Percentiles rank a stretch among this genome's conserved stretches.
Conservation (phyloP, 1,284 basidiomycete genomes). For the Filobasidium uniguttulatum region DNA sequence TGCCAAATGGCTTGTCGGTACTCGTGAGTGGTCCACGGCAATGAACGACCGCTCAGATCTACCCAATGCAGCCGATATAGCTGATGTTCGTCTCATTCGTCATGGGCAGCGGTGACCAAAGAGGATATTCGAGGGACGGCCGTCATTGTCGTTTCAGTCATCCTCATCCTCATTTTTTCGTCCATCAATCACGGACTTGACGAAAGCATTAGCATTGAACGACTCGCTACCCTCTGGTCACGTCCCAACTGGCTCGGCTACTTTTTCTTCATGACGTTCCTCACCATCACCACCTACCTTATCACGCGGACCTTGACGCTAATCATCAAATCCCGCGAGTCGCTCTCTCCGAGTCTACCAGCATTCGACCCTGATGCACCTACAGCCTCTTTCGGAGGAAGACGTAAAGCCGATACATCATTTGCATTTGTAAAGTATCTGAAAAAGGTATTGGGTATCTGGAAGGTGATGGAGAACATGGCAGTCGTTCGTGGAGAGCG, state of each 20-base stretch:
- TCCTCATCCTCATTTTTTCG: conserved; percentile 36
- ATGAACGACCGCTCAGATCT: not conserved
- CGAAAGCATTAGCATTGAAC: conserved; percentile 41
- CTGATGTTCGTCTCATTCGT: conserved; percentile 7
- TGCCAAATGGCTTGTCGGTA: conserved; percentile 36
- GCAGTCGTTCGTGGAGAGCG: conserved; percentile 52
- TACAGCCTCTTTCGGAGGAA: conserved; percentile 15
- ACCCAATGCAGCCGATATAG: not conserved
- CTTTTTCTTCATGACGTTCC: conserved; percentile 61
- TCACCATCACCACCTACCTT: conserved; percentile 53
- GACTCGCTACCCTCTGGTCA: conserved; percentile 64
- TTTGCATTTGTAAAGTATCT: conserved; percentile 18
- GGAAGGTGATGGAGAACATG: conserved; percentile 43
- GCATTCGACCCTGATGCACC: conserved; percentile 45
- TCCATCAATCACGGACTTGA: conserved; percentile 37
- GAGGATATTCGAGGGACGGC: conserved; percentile 35
- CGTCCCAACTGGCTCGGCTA: conserved; percentile 74
- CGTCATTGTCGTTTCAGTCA: conserved; percentile 36
- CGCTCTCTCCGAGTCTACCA: conserved; percentile 41
- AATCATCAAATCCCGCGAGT: conserved; percentile 28
- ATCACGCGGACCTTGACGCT: conserved; percentile 32
- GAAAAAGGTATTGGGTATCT: conserved; percentile 19
- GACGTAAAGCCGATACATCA: conserved; percentile 8
- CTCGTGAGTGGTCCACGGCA: conserved; percentile 23
- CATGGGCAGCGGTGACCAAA: conserved; percentile 27